Conservation (phyloP, 2,329 filamentous ascomycete species). For the Penicillium sumatraense region DNA sequence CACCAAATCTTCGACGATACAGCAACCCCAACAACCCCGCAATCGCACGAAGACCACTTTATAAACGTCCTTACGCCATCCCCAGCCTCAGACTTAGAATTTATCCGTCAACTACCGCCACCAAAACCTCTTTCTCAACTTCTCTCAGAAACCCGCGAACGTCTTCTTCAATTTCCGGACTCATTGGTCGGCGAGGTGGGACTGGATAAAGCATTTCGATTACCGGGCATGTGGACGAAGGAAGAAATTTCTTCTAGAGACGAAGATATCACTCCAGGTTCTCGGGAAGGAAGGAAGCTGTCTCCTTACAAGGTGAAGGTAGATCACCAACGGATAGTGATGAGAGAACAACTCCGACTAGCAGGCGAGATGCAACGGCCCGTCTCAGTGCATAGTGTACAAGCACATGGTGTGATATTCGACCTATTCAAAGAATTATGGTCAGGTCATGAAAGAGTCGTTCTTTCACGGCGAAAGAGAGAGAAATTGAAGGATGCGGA, state of each 20-base stretch:
- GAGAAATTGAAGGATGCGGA: constrained; percentile 38
- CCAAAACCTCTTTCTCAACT: constrained; percentile 59
- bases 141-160: constrained; percentile 53
- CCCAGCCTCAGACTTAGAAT: constrained; percentile 49
- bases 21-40: constrained; percentile 11
- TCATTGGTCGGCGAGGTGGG: constrained; percentile 67
- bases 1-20: constrained; percentile 61
- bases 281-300: constrained; percentile 62
- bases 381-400: constrained; percentile 67
- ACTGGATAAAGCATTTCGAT: constrained; percentile 64
- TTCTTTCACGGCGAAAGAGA: constrained; percentile 55
- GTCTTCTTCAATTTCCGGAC: constrained; percentile 56
- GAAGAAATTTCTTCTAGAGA: constrained; percentile 38
- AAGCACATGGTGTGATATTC: constrained; percentile 63
- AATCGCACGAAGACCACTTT: constrained; percentile 56
- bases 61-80: constrained; percentile 56
- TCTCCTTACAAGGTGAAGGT: constrained; percentile 62
- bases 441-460: constrained; percentile 59
- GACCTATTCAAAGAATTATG: constrained; percentile 61
- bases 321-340: constrained; percentile 61
- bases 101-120: constrained; percentile 57
- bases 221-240: constrained; percentile 57
- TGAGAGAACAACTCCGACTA: constrained; percentile 62
- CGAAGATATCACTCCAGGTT: constrained; percentile 59
- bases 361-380: constrained; percentile 62